Conservation (phyloP, 768 basidiomycete species). For the Boletus rex-veris region DNA sequence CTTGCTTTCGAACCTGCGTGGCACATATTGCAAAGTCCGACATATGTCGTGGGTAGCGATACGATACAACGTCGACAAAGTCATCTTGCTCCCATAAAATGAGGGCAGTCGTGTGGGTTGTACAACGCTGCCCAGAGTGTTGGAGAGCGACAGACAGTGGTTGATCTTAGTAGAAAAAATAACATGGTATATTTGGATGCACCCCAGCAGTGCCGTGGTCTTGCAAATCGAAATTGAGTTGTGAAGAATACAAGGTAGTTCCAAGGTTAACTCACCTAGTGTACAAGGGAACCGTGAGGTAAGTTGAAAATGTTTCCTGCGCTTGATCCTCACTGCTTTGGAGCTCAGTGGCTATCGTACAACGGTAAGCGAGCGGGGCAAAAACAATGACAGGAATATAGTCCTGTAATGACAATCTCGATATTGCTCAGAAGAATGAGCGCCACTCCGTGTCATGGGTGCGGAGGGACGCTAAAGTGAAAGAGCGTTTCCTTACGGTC, state of each 20-base stretch:
- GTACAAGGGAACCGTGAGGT: not conserved
- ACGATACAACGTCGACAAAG: conserved; percentile 23
- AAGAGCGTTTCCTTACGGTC: conserved; percentile 43
- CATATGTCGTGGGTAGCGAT: conserved; percentile 35
- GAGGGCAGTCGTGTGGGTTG: conserved; percentile 77
- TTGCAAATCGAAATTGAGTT: not conserved
- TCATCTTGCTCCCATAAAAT: conserved; percentile 93
- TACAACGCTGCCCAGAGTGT: conserved; percentile 91
- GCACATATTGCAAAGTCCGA: conserved; percentile 26
- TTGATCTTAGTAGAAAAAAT: not conserved
- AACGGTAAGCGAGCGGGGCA: conserved; percentile 36
- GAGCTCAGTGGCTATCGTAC: conserved; percentile 24
- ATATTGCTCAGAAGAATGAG: conserved; percentile 87
- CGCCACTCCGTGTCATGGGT: conserved; percentile 57
- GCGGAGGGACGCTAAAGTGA: conserved; percentile 86
- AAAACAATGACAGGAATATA: conserved; percentile 36
- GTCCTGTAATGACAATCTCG: conserved; percentile 28
- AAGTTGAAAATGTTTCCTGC: conserved; percentile 39
- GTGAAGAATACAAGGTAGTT: not conserved
- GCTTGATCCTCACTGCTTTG: conserved; percentile 49
- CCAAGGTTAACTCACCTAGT: conserved; percentile 16
- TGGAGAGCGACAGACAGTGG: conserved; percentile 57
- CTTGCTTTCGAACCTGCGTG: conserved; percentile 36
- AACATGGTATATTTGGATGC: conserved; percentile 3
- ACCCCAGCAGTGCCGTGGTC: not conserved